Evolutionary conservation across 768 basidiomycete genomes (phyloP).

Genomic region (Leccinum longicurvipes): DNA sequence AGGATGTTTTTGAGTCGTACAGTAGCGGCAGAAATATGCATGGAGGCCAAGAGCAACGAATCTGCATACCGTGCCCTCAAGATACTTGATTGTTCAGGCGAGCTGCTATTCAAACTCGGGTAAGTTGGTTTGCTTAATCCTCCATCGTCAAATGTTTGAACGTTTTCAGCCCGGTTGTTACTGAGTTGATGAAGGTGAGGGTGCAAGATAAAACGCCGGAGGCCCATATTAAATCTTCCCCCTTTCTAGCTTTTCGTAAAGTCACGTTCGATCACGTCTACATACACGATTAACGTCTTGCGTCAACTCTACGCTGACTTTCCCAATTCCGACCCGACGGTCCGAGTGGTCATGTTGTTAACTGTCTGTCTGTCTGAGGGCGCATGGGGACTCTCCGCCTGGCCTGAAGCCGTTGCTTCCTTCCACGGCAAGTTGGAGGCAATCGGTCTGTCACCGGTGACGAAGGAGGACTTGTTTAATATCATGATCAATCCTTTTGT

Average conservation of each 20-base stretch:
- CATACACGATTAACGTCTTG: slow-evolving; percentile 48
- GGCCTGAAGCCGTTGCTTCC: slow-evolving; percentile 24
- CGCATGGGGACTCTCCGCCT: slow-evolving; percentile 25
- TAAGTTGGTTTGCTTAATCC: slow-evolving; percentile 32
- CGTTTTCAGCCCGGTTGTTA: slow-evolving; percentile 41
- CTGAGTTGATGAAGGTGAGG: slow-evolving; percentile 64
- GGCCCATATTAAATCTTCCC: slow-evolving; percentile 3
- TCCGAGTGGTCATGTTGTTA: slow-evolving; percentile 72
- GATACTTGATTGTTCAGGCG: slow-evolving; percentile 58
- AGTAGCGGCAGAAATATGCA: slow-evolving; percentile 79
- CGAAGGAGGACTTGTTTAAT: slow-evolving; percentile 55
- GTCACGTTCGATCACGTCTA: slow-evolving; percentile 60
- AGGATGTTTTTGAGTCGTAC: slow-evolving; percentile 84
- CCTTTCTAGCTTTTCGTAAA: slow-evolving; percentile 58
- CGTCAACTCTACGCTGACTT: slow-evolving; percentile 66
- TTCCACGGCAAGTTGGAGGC: slow-evolving; percentile 52
- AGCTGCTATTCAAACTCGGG: slow-evolving; percentile 67
- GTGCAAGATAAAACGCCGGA: background rate
- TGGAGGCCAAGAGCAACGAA: slow-evolving; percentile 74
- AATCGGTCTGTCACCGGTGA: slow-evolving; percentile 54
- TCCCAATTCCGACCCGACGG: slow-evolving; percentile 54
- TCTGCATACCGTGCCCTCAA: slow-evolving; percentile 68
- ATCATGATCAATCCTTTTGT: slow-evolving; percentile 69
- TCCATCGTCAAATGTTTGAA: slow-evolving; percentile 5
- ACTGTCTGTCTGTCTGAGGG: slow-evolving; percentile 50